These are phyloP conservation scores for Penicillium parvum DNA, from an alignment of 495 filamentous ascomycete species.

Conservation along the genomic window DNA sequence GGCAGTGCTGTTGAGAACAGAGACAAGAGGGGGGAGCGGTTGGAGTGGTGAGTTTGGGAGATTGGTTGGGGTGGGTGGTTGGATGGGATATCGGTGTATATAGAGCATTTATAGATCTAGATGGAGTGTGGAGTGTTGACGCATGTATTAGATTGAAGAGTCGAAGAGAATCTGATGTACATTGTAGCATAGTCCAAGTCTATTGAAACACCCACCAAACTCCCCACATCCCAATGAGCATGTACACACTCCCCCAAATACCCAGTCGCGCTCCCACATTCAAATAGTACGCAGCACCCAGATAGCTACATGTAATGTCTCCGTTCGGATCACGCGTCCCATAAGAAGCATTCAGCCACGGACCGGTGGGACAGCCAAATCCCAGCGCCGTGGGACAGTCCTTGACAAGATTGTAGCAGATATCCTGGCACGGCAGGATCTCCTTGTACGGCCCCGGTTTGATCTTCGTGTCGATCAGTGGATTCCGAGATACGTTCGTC, in stretches of 20 bases:
- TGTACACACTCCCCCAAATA: constrained; percentile 11
- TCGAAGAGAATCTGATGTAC: too few species aligned
- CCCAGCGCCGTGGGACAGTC: constrained; percentile 75
- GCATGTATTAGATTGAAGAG: background rate
- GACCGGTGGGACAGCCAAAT: constrained; percentile 69
- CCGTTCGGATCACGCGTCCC: constrained; percentile 42
- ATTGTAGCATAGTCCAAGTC: background rate
- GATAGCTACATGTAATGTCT: constrained; percentile 53
- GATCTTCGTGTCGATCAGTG: constrained; percentile 64
- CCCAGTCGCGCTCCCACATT: constrained; percentile 25
- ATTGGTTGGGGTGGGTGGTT: too few species aligned
- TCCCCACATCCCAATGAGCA: constrained; percentile 13
- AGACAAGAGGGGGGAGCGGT: constrained; percentile 17
- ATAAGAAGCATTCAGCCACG: constrained; percentile 63
- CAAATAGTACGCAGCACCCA: constrained; percentile 52
- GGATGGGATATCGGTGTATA: too few species aligned
- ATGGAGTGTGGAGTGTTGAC: background rate
- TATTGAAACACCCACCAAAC: constrained; percentile 12
- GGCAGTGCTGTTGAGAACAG: constrained; percentile 18
- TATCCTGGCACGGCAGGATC: constrained; percentile 74
- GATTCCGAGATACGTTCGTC: constrained; percentile 57
- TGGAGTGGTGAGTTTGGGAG: constrained; percentile 24
- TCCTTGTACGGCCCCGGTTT: constrained; percentile 91
- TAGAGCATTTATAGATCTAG: too few species aligned
- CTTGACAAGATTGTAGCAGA: constrained; percentile 79